Base-by-base conservation (phyloP, 768 basidiomycete genomes). In the Hortiboletus flavorubellus region DNA sequence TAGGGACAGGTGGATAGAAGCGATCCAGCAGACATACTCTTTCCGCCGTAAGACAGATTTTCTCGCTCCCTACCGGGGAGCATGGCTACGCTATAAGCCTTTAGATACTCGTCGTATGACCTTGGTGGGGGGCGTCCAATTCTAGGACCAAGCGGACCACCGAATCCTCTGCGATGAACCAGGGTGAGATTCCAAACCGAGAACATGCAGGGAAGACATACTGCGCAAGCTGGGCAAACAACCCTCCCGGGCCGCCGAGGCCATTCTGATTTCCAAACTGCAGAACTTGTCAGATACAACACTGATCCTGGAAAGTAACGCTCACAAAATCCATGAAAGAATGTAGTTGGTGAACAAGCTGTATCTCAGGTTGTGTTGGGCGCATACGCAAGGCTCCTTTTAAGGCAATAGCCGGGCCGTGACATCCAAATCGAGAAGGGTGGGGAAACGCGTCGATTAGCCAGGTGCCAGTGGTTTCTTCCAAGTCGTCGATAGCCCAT, bases 11-110 rank as follows among this genome's bases (percentile, higher is more conserved):
- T 37, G 5, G 52, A 39, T 45, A 49, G 40, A 58, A 37, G 41
- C 42, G 49, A 58, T 59, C 64, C 59, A 66, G 67, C 68, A 65
- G 72, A 87, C 85, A 55, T 63, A 90, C 97, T 93, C 79, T 98
- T 98, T 69, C 97, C 97, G 60, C 97, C 97, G 64, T 95, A 98
- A 53, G 93, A 91, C 31, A 99, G 73, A 68, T 98, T 97, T 58
- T 92, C 85, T 73, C 93, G 79, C 72, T 93, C 87, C 59, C 81
- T 80, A 31, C 92, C 86, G 1, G 88, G 88, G 50, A 97, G 84
- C 86, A 98, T 93, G 18, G 93, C 94, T 49, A 95, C 90, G 60
- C 93, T 95, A 68, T 95, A 96, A 2, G 95, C 97, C 68, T 90
- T 94, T 63, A 93, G 79, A 74, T 96, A 94, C 63, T 96, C 91